Evolutionary conservation across 805 yeast species (phyloP).

Genomic region (Lachancea nothofagi): DNA sequence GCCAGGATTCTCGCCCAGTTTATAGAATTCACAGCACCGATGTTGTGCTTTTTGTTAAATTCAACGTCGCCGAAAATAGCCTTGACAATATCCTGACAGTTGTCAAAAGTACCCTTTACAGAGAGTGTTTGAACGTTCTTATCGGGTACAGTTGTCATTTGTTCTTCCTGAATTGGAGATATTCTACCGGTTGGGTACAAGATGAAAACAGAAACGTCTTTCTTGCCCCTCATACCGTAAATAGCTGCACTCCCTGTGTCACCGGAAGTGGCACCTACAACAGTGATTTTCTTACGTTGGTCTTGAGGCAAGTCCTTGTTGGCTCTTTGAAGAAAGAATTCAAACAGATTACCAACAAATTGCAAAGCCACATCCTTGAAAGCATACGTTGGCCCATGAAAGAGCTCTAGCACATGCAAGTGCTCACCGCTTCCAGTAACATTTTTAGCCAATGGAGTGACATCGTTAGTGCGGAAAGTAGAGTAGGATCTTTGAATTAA

Average conservation of each 20-base stretch:
- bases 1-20: slow-evolving; percentile 99
- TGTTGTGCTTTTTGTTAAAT: slow-evolving; percentile 84
- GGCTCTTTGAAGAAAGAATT: slow-evolving; percentile 76
- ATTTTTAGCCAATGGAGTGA: slow-evolving; percentile 68
- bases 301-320: slow-evolving; percentile 51
- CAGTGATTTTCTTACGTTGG: slow-evolving; percentile 77
- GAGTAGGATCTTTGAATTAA: slow-evolving; percentile 73
- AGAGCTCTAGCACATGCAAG: slow-evolving; percentile 78
- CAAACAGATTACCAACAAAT: slow-evolving; percentile 95
- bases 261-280: slow-evolving; percentile 98
- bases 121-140: slow-evolving; percentile 90
- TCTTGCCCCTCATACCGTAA: slow-evolving; percentile 93
- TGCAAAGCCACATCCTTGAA: slow-evolving; percentile 98
- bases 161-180: slow-evolving; percentile 96
- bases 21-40: slow-evolving; percentile 97
- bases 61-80: slow-evolving; percentile 84
- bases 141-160: slow-evolving; percentile 96
- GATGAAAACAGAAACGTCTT: slow-evolving; percentile 96
- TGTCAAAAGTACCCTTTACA: slow-evolving; percentile 94
- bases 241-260: slow-evolving; percentile 99
- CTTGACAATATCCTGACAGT: slow-evolving; percentile 95
- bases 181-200: slow-evolving; percentile 96
- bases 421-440: slow-evolving; percentile 53
- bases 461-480: slow-evolving; percentile 81
- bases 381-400: slow-evolving; percentile 99